Percentiles rank a stretch among this genome's conserved stretches.
phyloP scores from a whole-genome alignment of 2,329 filamentous ascomycete genomes.

The Calonectria henricotiae region DNA sequence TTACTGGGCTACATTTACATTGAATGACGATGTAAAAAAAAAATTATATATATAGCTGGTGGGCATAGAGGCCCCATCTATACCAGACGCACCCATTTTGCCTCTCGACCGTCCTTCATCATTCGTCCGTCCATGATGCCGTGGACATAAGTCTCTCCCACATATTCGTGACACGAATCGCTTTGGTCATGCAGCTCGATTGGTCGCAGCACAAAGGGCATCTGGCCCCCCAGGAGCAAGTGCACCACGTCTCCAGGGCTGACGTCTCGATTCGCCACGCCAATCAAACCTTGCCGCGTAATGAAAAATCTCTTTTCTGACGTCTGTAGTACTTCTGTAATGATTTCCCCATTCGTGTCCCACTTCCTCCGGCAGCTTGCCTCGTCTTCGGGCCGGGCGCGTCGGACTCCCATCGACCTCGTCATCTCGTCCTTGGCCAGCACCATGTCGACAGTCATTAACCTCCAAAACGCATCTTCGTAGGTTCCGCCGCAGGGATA shows the following conservation, averaged over 20 bases:
- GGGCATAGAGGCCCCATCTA: not conserved
- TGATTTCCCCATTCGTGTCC: not conserved
- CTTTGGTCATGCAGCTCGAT: not conserved
- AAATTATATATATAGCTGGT: no score
- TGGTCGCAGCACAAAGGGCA: constrained; percentile 11
- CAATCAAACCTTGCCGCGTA: not conserved
- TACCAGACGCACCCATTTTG: constrained; percentile 12
- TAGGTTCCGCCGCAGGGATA: constrained; percentile 5
- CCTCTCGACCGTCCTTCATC: constrained; percentile 11
- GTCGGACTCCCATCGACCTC: not conserved
- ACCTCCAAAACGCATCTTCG: constrained; percentile 13
- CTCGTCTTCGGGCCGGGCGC: constrained; percentile 2
- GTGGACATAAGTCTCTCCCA: constrained; percentile 4
- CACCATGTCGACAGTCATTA: constrained; percentile 17
- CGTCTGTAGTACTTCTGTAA: not conserved
- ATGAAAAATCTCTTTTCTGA: constrained; percentile 9
- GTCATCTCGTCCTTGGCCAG: not conserved
- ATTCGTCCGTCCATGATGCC: constrained; percentile 15
- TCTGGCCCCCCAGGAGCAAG: not conserved
- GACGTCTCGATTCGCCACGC: not conserved
- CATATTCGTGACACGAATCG: constrained; percentile 5
- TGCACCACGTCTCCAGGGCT: not conserved
- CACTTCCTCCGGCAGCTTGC: not conserved
- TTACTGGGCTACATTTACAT: not conserved
- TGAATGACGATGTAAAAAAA: constrained; percentile 1